These are phyloP conservation scores for Didymosphaeria variabile DNA, from an alignment of 2,329 filamentous ascomycete genomes.

Conservation along the genomic window DNA sequence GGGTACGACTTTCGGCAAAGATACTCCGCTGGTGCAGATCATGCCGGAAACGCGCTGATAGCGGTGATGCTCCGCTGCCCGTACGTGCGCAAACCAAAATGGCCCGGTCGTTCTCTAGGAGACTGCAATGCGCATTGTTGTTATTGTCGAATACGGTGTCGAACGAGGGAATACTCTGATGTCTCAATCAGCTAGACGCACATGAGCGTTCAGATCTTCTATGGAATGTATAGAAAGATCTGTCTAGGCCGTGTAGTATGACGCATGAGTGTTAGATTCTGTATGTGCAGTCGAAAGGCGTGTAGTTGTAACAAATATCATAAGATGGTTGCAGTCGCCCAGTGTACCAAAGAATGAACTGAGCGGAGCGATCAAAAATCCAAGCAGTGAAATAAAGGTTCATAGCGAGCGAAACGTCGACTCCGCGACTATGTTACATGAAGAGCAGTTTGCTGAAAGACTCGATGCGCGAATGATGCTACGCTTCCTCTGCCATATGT, in stretches of 20 bases:
- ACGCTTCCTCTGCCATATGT: neutral
- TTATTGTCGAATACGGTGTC: too few species aligned
- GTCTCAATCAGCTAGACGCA: too few species aligned
- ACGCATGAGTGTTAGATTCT: too few species aligned
- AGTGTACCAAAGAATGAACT: neutral
- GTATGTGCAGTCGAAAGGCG: too few species aligned
- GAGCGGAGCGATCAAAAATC: neutral
- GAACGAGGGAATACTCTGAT: too few species aligned
- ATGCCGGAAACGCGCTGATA: neutral
- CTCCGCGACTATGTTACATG: neutral
- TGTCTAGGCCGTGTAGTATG: too few species aligned
- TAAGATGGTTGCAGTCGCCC: too few species aligned
- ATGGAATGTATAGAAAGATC: too few species aligned
- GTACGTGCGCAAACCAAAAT: neutral
- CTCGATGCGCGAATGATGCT: neutral
- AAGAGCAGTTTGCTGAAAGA: neutral
- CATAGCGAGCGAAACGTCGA: neutral
- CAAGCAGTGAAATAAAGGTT: neutral
- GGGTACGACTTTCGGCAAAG: slow-evolving; percentile 11
- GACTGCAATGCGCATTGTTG: neutral
- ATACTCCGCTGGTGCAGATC: slow-evolving; percentile 13
- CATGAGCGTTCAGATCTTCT: too few species aligned
- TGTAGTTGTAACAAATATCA: too few species aligned
- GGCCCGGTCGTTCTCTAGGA: neutral
- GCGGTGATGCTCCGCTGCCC: neutral